Percentiles rank a stretch among this genome's conserved stretches.
These are phyloP conservation scores for Corchorus olitorius DNA, from an alignment of 345 rosid species.

Conservation along the genomic window DNA sequence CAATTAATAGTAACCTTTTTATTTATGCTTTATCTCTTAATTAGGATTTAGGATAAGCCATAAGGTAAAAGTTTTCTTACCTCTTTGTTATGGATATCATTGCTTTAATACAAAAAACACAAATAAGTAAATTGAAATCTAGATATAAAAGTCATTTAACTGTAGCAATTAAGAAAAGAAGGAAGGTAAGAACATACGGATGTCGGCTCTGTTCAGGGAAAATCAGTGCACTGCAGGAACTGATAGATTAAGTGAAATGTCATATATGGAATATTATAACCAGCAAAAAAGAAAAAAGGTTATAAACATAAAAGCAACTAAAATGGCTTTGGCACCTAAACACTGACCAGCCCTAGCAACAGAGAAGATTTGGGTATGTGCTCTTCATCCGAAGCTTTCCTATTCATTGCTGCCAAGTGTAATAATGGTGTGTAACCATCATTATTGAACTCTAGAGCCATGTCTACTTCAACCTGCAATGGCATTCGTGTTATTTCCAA, in stretches of 20 bases:
- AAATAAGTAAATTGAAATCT: background rate
- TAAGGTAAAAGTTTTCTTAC: conserved; percentile 22
- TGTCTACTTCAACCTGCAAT: too few species aligned
- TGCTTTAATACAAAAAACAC: conserved; percentile 26
- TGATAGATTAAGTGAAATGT: background rate
- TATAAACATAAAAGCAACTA: too few species aligned
- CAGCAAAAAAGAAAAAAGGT: background rate
- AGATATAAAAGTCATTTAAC: background rate
- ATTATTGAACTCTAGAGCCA: too few species aligned
- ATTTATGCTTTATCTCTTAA: background rate
- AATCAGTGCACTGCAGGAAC: conserved; percentile 45
- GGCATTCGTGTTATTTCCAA: too few species aligned
- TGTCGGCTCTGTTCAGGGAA: conserved; percentile 44
- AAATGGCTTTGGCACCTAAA: too few species aligned
- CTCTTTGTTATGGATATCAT: conserved; percentile 60
- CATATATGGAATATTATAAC: background rate
- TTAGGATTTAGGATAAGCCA: background rate
- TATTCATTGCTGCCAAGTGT: too few species aligned
- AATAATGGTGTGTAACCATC: too few species aligned
- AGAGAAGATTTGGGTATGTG: too few species aligned
- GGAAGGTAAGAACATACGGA: conserved; percentile 27
- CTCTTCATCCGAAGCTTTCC: too few species aligned
- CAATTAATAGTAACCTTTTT: background rate
- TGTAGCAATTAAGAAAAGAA: background rate
- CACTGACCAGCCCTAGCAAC: too few species aligned